Evolutionary conservation across 148 eudicot genomes (phyloP).

Genomic region (Limonium bicolor): DNA sequence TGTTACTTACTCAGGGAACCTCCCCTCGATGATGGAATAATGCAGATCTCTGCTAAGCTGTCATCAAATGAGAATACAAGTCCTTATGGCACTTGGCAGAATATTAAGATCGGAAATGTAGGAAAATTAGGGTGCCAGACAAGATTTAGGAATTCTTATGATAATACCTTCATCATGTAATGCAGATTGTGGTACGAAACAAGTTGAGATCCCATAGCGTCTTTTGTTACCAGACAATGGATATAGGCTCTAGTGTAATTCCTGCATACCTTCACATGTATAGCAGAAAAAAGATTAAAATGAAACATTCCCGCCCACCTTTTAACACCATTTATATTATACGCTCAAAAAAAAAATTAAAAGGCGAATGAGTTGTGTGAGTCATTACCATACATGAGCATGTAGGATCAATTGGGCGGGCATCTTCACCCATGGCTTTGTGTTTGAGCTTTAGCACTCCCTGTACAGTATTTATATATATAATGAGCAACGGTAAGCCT

Average conservation of each 20-base stretch:
- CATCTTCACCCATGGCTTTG: constrained; percentile 68
- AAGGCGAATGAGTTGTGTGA: neutral
- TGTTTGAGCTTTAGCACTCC: constrained; percentile 70
- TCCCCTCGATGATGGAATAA: constrained; percentile 52
- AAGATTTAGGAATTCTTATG: neutral
- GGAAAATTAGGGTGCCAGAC: neutral
- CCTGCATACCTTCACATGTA: constrained; percentile 50
- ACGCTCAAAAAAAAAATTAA: too few species aligned
- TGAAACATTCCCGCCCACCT: too few species aligned
- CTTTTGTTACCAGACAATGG: constrained; percentile 87
- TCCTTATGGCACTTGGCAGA: too few species aligned
- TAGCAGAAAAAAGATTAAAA: neutral
- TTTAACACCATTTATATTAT: too few species aligned
- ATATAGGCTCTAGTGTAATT: constrained; percentile 75
- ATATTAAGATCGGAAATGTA: neutral
- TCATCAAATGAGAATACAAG: neutral
- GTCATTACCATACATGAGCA: constrained; percentile 71
- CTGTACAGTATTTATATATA: constrained; percentile 14
- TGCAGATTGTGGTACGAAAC: constrained; percentile 78
- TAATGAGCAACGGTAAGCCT: neutral
- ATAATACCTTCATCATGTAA: constrained; percentile 75
- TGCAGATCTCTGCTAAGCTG: constrained; percentile 89
- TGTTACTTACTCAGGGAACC: constrained; percentile 60
- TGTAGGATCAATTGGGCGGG: constrained; percentile 65
- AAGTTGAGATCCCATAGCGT: constrained; percentile 95